Base-by-base conservation (phyloP, 108 stramenopile genomes). In the Cyclotella atomus region DNA sequence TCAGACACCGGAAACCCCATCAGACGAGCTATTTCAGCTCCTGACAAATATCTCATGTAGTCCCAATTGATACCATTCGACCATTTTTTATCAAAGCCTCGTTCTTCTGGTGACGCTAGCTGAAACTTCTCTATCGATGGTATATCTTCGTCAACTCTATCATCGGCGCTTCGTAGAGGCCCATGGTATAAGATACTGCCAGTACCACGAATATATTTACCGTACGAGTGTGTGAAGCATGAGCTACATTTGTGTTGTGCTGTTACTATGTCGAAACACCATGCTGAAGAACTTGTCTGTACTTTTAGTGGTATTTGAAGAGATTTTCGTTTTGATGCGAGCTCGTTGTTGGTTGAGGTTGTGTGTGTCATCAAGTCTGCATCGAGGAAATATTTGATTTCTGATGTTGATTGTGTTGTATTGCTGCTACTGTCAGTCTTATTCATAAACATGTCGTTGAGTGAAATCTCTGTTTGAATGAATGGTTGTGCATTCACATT, bases 241-340 rank as follows among this genome's bases (percentile, higher is more conserved):
- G 89, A 69, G 27, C 73, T 81, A 38, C 73, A 68, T 16, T 80
- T 73, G 45, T 55, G 49, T 34, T 74, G 2, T 24, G 89, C 87
- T 43, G 91, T 85, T 16, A 91, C 90, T 59, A 95, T 83, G 65
- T 97, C 96, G 80, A 95, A 91, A 54, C 91, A 95, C 95, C 95
- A 96, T 1, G 92, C 70, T 16, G 93, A 85, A 52, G 75, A 76
- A 32, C 74, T 80, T 16, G 79, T 25, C 32, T 87, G 60, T 1
- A 92, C 21, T 45, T 77, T 77, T 50, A 59, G 56, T 6, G 92
- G 95, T 35, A 93, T 79, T 43, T 60, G 66, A 12, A 85, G 83
- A 21, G 41, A 34, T 46, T 44, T 61, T 54, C 46, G 29, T 73
- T 68, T 75, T 19, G 2, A 41, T 21, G 63, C 21, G 54, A 52